Conservation (phyloP, 768 basidiomycete species). For the Kwoniella sp. region DNA sequence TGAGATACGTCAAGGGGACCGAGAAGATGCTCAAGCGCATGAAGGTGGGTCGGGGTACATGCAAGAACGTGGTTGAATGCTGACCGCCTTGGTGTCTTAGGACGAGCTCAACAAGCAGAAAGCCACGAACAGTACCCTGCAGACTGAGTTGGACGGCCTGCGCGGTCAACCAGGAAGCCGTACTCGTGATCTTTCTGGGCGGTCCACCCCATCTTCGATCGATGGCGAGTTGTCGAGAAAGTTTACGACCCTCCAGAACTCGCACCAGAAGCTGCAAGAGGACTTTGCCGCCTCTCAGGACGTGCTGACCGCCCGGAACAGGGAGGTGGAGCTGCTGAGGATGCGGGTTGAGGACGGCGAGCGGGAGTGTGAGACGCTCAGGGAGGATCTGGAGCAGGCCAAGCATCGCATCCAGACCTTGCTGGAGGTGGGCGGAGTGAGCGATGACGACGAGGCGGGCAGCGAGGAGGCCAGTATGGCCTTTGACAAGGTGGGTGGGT, state of each 20-base stretch:
- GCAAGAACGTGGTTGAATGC: neutral
- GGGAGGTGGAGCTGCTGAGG: constrained; percentile 46
- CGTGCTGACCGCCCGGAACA: constrained; percentile 42
- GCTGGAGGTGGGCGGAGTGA: constrained; percentile 28
- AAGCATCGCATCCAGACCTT: constrained; percentile 37
- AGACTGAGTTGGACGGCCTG: constrained; percentile 71
- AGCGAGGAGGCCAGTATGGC: constrained; percentile 43
- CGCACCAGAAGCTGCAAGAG: constrained; percentile 41
- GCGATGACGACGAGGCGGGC: constrained; percentile 15
- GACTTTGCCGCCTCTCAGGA: constrained; percentile 46
- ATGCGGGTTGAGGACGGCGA: constrained; percentile 41
- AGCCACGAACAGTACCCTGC: constrained; percentile 68
- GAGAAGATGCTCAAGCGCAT: constrained; percentile 97
- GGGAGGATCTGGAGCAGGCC: constrained; percentile 43
- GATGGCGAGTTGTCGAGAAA: constrained; percentile 29
- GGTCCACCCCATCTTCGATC: constrained; percentile 36
- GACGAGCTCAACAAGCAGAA: constrained; percentile 85
- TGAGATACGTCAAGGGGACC: constrained; percentile 96
- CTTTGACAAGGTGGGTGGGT: constrained; percentile 41
- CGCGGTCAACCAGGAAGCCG: constrained; percentile 59
- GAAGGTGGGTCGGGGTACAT: constrained; percentile 56
- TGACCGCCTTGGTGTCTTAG: constrained; percentile 3
- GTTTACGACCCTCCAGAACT: constrained; percentile 30
- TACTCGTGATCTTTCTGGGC: constrained; percentile 43
- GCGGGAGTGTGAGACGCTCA: constrained; percentile 33